Evolutionary conservation across 345 rosid species (phyloP).

Genomic region (Corchorus olitorius): DNA sequence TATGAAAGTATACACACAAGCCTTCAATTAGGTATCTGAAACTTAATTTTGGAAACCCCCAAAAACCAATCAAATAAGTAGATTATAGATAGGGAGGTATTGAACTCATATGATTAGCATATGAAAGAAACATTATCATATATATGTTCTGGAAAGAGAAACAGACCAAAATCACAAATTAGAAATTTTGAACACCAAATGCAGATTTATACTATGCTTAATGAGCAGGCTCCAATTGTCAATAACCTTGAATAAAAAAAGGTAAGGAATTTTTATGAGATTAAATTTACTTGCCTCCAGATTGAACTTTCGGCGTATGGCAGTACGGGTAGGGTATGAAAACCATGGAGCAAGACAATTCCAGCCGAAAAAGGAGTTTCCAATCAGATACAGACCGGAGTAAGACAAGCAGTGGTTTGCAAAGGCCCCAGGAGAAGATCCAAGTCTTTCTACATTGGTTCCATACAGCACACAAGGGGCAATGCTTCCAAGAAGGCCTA

Average conservation of each 20-base stretch:
- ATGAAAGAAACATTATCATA: neutral
- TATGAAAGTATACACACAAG: too few species aligned
- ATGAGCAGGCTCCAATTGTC: neutral
- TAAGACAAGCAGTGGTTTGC: slow-evolving; percentile 80
- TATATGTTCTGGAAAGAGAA: neutral
- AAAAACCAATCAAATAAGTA: too few species aligned
- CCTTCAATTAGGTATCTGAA: too few species aligned
- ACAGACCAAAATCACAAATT: neutral
- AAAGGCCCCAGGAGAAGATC: slow-evolving; percentile 73
- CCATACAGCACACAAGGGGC: slow-evolving; percentile 93
- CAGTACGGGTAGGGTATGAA: slow-evolving; percentile 72
- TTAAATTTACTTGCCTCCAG: slow-evolving; percentile 65
- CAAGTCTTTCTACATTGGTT: slow-evolving; percentile 86
- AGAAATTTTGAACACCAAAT: neutral
- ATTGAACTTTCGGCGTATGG: slow-evolving; percentile 79
- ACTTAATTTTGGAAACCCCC: too few species aligned
- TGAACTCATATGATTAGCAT: too few species aligned
- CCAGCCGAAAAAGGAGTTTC: slow-evolving; percentile 62
- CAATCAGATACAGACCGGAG: slow-evolving; percentile 70
- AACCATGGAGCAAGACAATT: slow-evolving; percentile 92
- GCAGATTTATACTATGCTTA: neutral
- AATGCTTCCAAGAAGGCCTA: slow-evolving; percentile 89
- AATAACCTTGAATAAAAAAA: neutral
- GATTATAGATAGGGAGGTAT: too few species aligned
- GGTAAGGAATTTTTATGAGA: neutral